Evolutionary conservation across 371 early-diverging fungal genomes (phyloP), one percentile per base, ranked within the genome.

Genomic region (Parasitella parasitica): DNA sequence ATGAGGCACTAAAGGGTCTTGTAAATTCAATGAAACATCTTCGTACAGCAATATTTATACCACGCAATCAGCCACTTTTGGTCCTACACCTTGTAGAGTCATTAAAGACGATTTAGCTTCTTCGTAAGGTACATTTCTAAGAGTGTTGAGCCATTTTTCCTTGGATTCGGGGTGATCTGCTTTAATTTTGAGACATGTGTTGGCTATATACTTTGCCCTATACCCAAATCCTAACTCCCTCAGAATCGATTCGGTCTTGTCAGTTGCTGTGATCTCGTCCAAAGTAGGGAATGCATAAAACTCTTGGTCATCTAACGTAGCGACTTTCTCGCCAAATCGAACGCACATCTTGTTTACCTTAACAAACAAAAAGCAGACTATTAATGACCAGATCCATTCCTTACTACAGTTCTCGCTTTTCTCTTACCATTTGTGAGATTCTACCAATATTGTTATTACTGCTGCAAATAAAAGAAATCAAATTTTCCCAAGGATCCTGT

Each of bases 21-120:
- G n/a, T n/a, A n/a, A n/a, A n/a, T n/a, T n/a, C n/a, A n/a, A n/a
- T 50, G 50, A 50, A 50, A 50, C 50, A 50, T 28, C n/a, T 0
- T 30, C 28, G 16, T 16, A 15, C 6, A 27, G 11, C 3, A 3
- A n/a, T 2, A 48, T 73, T 68, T 87, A n/a, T n/a, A 89, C 90
- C 59, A 99, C 89, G 69, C 99, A 99, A 73, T 99, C 99, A 2
- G 98, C 98, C 4, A 99, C 98, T 73, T 99, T 99, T 3, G 95
- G 93, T 0, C 89, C 89, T 2, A 94, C 91, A 0, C 94, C 95
- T 38, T 86, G 74, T 13, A 96, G 70, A 20, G 82, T 62, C 59
- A 91, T 58, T 28, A 97, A 72, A 15, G 84, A 87, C 8, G 39
- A 57, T 38, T 86, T 85, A 0, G 89, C 91, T 51, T 83, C 86